Evolutionary conservation across 2,329 filamentous ascomycete genomes (phyloP).

Genomic region (Periconia digitata): DNA sequence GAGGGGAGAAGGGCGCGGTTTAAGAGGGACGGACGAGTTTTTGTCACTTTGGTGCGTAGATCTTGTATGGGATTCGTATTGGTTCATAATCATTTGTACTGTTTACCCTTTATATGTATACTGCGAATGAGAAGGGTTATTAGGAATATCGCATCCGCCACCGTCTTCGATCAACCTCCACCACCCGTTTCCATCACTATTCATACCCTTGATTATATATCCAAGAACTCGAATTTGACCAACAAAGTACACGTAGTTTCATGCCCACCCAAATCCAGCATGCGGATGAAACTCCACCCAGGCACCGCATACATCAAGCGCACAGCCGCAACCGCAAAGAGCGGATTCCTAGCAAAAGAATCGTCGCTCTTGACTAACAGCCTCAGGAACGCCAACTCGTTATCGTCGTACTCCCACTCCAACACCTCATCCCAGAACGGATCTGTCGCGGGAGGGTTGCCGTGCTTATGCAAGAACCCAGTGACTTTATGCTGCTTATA

Average conservation of each 20-base stretch:
- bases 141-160: neutral
- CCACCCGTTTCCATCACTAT: too few species aligned
- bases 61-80: too few species aligned
- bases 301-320: slow-evolving; percentile 58
- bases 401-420: slow-evolving; percentile 70
- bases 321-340: slow-evolving; percentile 63
- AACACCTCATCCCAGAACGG: slow-evolving; percentile 67
- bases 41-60: too few species aligned
- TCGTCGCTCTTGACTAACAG: slow-evolving; percentile 69
- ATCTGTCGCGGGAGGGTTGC: slow-evolving; percentile 59
- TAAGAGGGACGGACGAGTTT: too few species aligned
- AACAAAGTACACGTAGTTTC: slow-evolving; percentile 65
- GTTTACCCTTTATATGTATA: too few species aligned
- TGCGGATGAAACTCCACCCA: slow-evolving; percentile 65
- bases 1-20: too few species aligned
- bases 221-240: slow-evolving; percentile 60
- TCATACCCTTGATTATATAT: slow-evolving; percentile 14
- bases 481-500: slow-evolving; percentile 64
- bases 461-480: slow-evolving; percentile 58
- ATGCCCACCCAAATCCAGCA: slow-evolving; percentile 65
- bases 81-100: too few species aligned
- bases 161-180: neutral
- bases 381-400: slow-evolving; percentile 65
- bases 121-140: neutral
- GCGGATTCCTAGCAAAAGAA: slow-evolving; percentile 62